A percentile compares a stretch with the other conserved stretches of the same genome.
Conservation (phyloP, 306 rosid species). For the Dicorynia guianensis region DNA sequence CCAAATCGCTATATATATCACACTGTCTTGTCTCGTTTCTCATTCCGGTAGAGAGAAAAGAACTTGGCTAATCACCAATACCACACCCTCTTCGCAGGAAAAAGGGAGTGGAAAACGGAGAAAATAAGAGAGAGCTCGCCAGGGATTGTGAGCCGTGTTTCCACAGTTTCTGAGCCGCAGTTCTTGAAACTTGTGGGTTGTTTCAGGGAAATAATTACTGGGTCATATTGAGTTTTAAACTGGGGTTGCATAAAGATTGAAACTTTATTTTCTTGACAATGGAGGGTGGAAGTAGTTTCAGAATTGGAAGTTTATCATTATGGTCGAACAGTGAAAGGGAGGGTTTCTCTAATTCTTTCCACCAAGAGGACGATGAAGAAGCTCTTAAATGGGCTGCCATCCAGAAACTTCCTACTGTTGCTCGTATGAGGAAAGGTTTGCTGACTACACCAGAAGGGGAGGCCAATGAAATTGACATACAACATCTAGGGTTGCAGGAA, state of each 20-base stretch:
- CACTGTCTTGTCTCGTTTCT: constrained; percentile 6
- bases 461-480: constrained; percentile 66
- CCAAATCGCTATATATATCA: background rate
- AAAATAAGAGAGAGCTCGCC: no score
- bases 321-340: constrained; percentile 53
- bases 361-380: constrained; percentile 54
- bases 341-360: constrained; percentile 48
- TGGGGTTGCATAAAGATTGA: background rate
- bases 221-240: background rate
- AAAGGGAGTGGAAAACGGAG: no score
- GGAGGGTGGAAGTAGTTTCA: constrained; percentile 7
- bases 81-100: no score
- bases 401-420: constrained; percentile 56
- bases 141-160: no score
- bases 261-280: background rate
- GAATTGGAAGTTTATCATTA: constrained; percentile 26
- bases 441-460: constrained; percentile 53
- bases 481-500: constrained; percentile 72
- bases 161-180: no score
- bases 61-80: background rate
- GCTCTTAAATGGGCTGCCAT: constrained; percentile 61
- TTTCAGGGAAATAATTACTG: background rate
- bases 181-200: no score
- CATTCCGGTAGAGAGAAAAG: background rate
- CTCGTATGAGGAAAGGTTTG: constrained; percentile 53